phyloP scores from a whole-genome alignment of 2,329 filamentous ascomycete genomes.

The Arthrocladium fulminans region DNA sequence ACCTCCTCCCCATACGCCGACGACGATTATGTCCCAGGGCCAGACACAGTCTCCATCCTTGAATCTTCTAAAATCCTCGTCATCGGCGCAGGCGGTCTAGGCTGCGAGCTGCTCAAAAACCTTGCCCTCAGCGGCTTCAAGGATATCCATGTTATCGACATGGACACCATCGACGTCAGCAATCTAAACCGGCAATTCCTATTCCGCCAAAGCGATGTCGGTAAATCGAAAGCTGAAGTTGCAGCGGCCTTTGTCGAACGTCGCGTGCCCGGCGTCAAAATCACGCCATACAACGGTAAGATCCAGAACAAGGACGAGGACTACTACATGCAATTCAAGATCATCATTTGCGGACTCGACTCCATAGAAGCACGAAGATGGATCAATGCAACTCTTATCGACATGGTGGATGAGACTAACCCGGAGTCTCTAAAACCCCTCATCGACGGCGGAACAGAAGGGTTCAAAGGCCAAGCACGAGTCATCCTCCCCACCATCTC shows the following conservation, averaged over 20 bases:
- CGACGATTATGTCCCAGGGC: slow-evolving; percentile 46
- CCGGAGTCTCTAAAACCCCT: slow-evolving; percentile 83
- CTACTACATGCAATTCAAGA: slow-evolving; percentile 95
- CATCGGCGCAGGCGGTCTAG: slow-evolving; percentile 75
- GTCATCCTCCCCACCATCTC: slow-evolving; percentile 88
- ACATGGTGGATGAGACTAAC: slow-evolving; percentile 76
- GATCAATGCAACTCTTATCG: slow-evolving; percentile 92
- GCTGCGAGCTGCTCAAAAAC: slow-evolving; percentile 95
- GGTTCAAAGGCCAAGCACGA: slow-evolving; percentile 93
- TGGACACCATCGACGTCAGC: slow-evolving; percentile 98
- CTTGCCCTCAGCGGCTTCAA: slow-evolving; percentile 91
- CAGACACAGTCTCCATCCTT: slow-evolving; percentile 47
- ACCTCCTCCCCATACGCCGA: slow-evolving; percentile 75
- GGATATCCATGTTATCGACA: slow-evolving; percentile 97
- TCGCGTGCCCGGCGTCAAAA: slow-evolving; percentile 80
- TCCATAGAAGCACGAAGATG: slow-evolving; percentile 95
- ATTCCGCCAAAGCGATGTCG: slow-evolving; percentile 84
- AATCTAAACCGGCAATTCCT: slow-evolving; percentile 97
- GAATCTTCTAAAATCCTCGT: slow-evolving; percentile 64
- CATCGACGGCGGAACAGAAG: slow-evolving; percentile 94
- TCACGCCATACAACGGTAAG: slow-evolving; percentile 85
- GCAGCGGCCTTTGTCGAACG: slow-evolving; percentile 85
- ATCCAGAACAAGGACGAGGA: slow-evolving; percentile 96
- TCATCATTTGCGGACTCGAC: slow-evolving; percentile 89
- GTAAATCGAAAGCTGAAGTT: slow-evolving; percentile 86